Evolutionary conservation across 306 rosid species (phyloP), one percentile per base, ranked within the genome.

Genomic region (Psophocarpus tetragonolobus): DNA sequence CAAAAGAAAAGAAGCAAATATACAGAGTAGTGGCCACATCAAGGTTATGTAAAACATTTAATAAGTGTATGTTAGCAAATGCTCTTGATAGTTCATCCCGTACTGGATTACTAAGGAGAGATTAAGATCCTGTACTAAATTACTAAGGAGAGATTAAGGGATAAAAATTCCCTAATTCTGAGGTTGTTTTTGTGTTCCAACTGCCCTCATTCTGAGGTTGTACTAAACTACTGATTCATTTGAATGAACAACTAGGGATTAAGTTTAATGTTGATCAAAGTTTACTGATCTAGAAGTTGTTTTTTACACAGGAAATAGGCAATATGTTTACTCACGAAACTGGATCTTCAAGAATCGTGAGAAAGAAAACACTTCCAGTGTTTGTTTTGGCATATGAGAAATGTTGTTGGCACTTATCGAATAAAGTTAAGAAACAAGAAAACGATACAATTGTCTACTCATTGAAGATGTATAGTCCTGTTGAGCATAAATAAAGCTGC

Each of bases 321-420:
- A 39, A 18, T 27, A 12, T 10, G 57, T 36, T 68, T 10, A 32
- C 5, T 32, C 26, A 67, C 26, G 68, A 71, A 32, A 42, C 8
- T 62, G 75, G 73, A 69, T 50, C 73, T 62, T 51, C 27, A 68
- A 62, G 80, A 32, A 47, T 32, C 64, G 27, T 6, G 61, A 23
- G 57, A 60, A 30, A 35, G 58, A 73, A 42, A 70, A 61, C 26
- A 39, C 13, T 12, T 26, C 2, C 66, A 1, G 32, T 44, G 45
- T 41, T 74, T 33, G 54, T 60, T 64, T 48, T 24, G 30, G 56
- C 45, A 78, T 41, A 30, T 57, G 51, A 45, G 10, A 57, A 32
- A 30, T 44, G 38, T 14, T n/a, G 62, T 78, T 60, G 53, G 64
- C 63, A 53, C 75, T 42, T 21, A 6, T 15, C 11, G 60, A 54